Evolutionary conservation across 441 rosid genomes (phyloP).

Genomic region (Adansonia madagascariensis): DNA sequence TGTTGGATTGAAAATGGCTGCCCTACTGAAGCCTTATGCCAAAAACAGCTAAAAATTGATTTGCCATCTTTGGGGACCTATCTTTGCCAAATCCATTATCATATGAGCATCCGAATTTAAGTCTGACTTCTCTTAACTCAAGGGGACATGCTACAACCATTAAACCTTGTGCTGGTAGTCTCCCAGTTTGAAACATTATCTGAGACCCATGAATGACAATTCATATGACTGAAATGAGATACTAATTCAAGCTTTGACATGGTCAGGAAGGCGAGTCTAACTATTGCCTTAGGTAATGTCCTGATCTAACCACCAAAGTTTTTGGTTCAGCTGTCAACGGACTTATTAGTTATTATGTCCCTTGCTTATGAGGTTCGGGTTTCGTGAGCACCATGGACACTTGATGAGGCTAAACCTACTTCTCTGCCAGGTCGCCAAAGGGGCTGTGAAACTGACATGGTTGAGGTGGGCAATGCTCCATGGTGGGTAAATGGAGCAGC

Average conservation of each 20-base stretch:
- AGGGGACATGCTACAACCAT: background rate
- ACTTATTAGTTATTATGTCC: background rate
- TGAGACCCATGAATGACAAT: constrained; percentile 6
- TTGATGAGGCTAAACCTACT: background rate
- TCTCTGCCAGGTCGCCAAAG: background rate
- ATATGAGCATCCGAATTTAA: background rate
- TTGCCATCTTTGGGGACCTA: background rate
- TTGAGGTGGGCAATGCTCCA: background rate
- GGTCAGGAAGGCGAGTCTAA: background rate
- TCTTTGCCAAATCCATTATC: background rate
- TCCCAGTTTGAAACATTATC: background rate
- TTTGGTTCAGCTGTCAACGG: background rate
- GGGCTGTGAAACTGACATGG: background rate
- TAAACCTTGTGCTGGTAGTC: background rate
- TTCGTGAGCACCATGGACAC: background rate
- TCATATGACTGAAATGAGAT: background rate
- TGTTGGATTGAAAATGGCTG: background rate
- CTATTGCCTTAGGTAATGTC: constrained; percentile 4
- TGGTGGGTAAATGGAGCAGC: background rate
- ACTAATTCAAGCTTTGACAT: background rate
- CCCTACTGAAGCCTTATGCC: background rate
- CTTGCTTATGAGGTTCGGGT: background rate
- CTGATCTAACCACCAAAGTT: background rate
- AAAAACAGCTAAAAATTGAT: background rate
- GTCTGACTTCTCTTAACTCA: background rate